Percentiles rank a stretch among this genome's conserved stretches.
Conservation (phyloP, 2,329 filamentous ascomycete species). For the Conoideocrella luteorostrata region DNA sequence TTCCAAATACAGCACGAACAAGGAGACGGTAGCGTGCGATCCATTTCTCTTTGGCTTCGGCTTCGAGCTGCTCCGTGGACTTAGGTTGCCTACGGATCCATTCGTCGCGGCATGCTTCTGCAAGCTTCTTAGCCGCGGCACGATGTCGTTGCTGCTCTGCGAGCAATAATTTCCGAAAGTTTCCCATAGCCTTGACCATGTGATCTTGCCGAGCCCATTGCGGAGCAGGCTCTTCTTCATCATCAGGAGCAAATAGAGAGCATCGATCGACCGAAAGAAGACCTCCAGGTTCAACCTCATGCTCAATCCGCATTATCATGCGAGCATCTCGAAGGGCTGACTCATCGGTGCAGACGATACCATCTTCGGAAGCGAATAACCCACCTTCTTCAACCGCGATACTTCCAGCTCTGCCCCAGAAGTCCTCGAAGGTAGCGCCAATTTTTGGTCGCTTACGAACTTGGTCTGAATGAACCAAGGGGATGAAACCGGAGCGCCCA, state of each 20-base stretch:
- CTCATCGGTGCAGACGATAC: constrained; percentile 51
- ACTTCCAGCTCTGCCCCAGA: constrained; percentile 41
- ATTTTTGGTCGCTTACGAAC: constrained; percentile 47
- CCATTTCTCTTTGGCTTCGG: constrained; percentile 65
- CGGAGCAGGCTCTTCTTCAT: constrained; percentile 62
- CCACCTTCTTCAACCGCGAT: constrained; percentile 55
- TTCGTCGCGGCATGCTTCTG: constrained; percentile 69
- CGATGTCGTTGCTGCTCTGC: constrained; percentile 75
- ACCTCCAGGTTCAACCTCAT: constrained; percentile 69
- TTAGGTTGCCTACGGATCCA: constrained; percentile 71
- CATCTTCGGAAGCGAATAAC: constrained; percentile 48
- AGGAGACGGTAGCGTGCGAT: constrained; percentile 66
- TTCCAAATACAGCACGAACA: constrained; percentile 48
- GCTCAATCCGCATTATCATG: constrained; percentile 62
- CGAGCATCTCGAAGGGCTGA: constrained; percentile 62
- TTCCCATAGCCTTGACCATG: constrained; percentile 68
- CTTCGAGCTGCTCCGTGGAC: constrained; percentile 72
- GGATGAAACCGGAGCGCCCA: constrained; percentile 34
- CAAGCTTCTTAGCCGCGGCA: constrained; percentile 69
- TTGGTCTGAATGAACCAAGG: constrained; percentile 54
- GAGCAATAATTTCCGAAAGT: constrained; percentile 74
- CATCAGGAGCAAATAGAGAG: constrained; percentile 66
- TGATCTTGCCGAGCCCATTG: constrained; percentile 89
- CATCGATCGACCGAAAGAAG: constrained; percentile 65
- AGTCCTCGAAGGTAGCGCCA: constrained; percentile 51